These are phyloP conservation scores for Fistulinella staudtii DNA, from an alignment of 1,284 basidiomycete species.

Conservation along the genomic window DNA sequence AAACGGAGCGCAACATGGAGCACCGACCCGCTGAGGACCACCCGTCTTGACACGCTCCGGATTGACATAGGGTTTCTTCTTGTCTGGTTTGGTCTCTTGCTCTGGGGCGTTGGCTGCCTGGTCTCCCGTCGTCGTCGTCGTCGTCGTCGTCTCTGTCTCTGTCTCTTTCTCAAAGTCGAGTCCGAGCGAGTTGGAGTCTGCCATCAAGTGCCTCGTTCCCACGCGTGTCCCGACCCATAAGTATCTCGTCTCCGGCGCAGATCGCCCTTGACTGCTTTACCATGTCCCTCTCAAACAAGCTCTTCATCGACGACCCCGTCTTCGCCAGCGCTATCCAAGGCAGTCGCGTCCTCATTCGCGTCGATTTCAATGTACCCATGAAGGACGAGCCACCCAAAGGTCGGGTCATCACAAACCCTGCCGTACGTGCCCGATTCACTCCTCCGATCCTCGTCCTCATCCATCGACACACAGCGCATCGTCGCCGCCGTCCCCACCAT, in stretches of 20 bases:
- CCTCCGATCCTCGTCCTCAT: neutral
- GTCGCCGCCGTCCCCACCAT: conserved; percentile 95
- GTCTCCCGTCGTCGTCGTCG: too few relatives aligned
- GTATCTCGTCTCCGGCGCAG: neutral
- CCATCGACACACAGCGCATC: conserved; percentile 67
- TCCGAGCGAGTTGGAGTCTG: conserved; percentile 56
- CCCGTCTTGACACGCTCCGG: conserved; percentile 76
- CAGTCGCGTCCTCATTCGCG: conserved; percentile 92
- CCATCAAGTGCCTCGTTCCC: conserved; percentile 27
- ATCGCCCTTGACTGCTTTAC: conserved; percentile 5
- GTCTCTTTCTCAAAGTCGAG: conserved; percentile 52
- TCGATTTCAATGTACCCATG: conserved; percentile 99
- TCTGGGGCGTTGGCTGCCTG: neutral
- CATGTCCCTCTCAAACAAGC: conserved; percentile 96
- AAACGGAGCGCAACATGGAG: neutral
- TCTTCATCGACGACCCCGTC: conserved; percentile 83
- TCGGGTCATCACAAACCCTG: conserved; percentile 93
- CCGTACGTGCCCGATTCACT: conserved; percentile 54
- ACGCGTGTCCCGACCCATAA: conserved; percentile 14
- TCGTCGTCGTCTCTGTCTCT: conserved; percentile 8
- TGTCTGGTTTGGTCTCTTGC: conserved; percentile 28
- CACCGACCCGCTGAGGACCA: conserved; percentile 61
- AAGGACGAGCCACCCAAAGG: conserved; percentile 43
- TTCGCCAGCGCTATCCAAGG: conserved; percentile 63
- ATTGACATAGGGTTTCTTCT: conserved; percentile 68